Conservation (phyloP, 1,139 yeast genomes). For the Taphrina sp. region DNA sequence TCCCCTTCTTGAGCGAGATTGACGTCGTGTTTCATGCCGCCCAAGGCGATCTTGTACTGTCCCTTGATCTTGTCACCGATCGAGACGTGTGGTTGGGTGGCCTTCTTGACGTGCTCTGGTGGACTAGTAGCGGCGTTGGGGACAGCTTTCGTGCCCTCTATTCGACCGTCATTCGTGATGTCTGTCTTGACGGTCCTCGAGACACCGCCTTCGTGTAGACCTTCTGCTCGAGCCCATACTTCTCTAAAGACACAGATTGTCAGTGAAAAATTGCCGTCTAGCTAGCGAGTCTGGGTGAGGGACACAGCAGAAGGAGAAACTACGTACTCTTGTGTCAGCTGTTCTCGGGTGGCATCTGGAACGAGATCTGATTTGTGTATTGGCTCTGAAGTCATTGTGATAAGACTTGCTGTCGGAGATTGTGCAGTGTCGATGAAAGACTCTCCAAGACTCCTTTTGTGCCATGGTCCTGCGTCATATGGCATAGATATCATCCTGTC, state of each 20-base stretch:
- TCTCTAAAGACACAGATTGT: conserved; percentile 2
- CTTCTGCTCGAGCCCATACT: conserved; percentile 20
- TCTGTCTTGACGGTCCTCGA: conserved; percentile 13
- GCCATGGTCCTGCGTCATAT: too few relatives aligned
- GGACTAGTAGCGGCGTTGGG: conserved; percentile 14
- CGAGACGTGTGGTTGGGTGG: conserved; percentile 21
- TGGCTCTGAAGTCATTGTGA: not conserved
- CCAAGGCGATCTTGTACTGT: conserved; percentile 23
- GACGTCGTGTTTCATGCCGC: conserved; percentile 29
- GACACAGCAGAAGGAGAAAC: too few relatives aligned
- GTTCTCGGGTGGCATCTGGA: too few relatives aligned
- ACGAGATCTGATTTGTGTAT: not conserved
- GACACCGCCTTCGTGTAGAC: conserved; percentile 21
- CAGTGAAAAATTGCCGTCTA: too few relatives aligned
- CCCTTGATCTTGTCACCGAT: conserved; percentile 28
- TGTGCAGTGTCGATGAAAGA: too few relatives aligned
- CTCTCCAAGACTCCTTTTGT: too few relatives aligned
- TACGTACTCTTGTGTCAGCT: too few relatives aligned
- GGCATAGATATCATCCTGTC: too few relatives aligned
- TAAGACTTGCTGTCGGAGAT: too few relatives aligned
- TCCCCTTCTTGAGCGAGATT: conserved; percentile 28
- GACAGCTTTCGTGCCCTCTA: conserved; percentile 8
- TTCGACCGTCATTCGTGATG: conserved; percentile 12
- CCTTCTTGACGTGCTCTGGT: not conserved
- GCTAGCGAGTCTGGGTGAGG: too few relatives aligned